Evolutionary conservation across 805 yeast species (phyloP), one percentile per base, ranked within the genome.

Genomic region (Candida xiaguanensis): DNA sequence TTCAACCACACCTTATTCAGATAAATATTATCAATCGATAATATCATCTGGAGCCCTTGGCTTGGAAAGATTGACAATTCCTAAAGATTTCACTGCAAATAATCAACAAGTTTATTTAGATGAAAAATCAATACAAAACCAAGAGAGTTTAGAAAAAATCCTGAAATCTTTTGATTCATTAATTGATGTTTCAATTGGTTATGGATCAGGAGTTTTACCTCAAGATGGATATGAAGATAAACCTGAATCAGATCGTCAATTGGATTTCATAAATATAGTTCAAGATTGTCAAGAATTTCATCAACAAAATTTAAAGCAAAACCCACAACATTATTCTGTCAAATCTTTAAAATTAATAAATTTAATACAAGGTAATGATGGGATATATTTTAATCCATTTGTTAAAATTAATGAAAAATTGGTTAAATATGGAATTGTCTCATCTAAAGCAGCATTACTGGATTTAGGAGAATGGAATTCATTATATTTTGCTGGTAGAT

Each of bases 381-480:
- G 97, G 6, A 84, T 91, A 3, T 93, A 91, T 59, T 93, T 87
- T 69, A 93, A 93, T 55, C 98, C 99, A 3, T 93, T 75, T 59
- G 88, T 86, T 5, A 70, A 75, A 32, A 70, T 89, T 39, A 46
- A 56, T n/a, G 47, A 49, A 8, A 48, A 49, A 5, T 57, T 75
- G 37, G 77, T 91, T 32, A 93, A 93, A 56, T 93, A 93, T 55
- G 99, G 99, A 11, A 82, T 89, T 9, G 82, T 89, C 1, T 79
- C 87, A 4, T 69, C 76, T 46, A 73, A 76, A 16, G 72, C 72
- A 8, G 61, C 87, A 15, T 60, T 80, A 27, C 67, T 67, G 26
- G 99, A 93, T 61, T 64, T 93, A 19, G 67, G 77, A n/a, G 77
- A 82, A 40, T 93, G 99, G 99, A 69, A 78, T 20, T 76, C 89